Evolutionary conservation across 2,329 filamentous ascomycete genomes (phyloP).

Genomic region (Blastomyces emzantsi): DNA sequence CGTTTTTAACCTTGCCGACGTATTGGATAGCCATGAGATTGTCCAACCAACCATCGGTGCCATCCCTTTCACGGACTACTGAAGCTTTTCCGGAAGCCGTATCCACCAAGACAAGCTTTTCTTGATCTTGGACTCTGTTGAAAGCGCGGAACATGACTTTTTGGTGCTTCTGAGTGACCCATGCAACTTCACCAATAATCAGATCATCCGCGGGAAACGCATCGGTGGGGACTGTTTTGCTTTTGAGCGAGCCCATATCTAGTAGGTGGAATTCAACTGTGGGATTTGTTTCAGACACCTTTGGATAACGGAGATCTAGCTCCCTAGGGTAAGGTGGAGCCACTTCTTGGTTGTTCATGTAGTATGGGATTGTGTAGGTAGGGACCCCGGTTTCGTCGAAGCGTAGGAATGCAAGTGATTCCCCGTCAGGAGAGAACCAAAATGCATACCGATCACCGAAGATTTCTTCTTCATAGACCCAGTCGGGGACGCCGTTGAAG

Average conservation of each 20-base stretch:
- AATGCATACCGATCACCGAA: slow-evolving; percentile 66
- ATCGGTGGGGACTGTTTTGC: slow-evolving; percentile 43
- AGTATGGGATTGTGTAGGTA: slow-evolving; percentile 58
- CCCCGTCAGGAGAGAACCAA: slow-evolving; percentile 85
- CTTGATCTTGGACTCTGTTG: slow-evolving; percentile 59
- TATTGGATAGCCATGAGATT: slow-evolving; percentile 39
- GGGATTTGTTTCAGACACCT: slow-evolving; percentile 59
- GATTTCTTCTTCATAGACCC: slow-evolving; percentile 84
- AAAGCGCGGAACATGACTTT: slow-evolving; percentile 56
- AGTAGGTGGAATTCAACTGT: slow-evolving; percentile 54
- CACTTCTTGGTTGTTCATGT: slow-evolving; percentile 49
- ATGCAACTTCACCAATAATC: slow-evolving; percentile 58
- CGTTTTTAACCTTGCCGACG: slow-evolving; percentile 31
- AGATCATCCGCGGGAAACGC: slow-evolving; percentile 53
- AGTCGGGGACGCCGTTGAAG: slow-evolving; percentile 89
- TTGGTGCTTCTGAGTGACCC: slow-evolving; percentile 55
- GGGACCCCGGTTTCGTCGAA: slow-evolving; percentile 69
- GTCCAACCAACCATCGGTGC: slow-evolving; percentile 54
- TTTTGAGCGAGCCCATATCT: slow-evolving; percentile 41
- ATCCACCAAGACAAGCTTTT: slow-evolving; percentile 54
- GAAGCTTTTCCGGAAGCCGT: slow-evolving; percentile 39
- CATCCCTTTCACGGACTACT: slow-evolving; percentile 49
- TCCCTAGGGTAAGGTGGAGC: slow-evolving; percentile 55
- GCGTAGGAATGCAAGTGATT: slow-evolving; percentile 75
- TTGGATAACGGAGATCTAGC: slow-evolving; percentile 57